Evolutionary conservation across 2,329 filamentous ascomycete genomes (phyloP).

Genomic region (Torrubiella hemipterigena): DNA sequence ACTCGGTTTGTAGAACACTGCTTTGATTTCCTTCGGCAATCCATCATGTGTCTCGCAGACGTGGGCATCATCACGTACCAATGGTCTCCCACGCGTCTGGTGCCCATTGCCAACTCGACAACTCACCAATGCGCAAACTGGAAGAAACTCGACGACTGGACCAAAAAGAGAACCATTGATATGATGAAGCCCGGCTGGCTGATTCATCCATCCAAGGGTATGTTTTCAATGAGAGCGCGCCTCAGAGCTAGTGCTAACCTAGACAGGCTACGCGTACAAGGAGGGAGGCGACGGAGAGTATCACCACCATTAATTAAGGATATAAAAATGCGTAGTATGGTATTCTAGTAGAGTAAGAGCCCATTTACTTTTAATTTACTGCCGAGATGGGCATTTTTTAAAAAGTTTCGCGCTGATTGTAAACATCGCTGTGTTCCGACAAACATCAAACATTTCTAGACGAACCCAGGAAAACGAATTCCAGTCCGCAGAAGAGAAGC

Average conservation of each 20-base stretch:
- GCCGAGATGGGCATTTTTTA: not conserved
- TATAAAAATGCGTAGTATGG: too few relatives aligned
- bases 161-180: conserved; percentile 4
- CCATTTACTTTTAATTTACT: not conserved
- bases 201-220: conserved; percentile 1
- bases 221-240: not conserved
- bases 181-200: conserved; percentile 6
- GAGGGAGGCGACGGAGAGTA: too few relatives aligned
- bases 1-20: conserved; percentile 1
- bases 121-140: conserved; percentile 7
- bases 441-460: too few relatives aligned
- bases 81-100: conserved; percentile 4
- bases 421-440: too few relatives aligned
- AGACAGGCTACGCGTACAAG: conserved; percentile 2
- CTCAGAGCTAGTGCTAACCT: not conserved
- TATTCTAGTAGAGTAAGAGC: too few relatives aligned
- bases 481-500: too few relatives aligned
- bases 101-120: conserved; percentile 6
- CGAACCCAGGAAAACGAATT: too few relatives aligned
- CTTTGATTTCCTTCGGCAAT: conserved; percentile 5
- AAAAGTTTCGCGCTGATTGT: too few relatives aligned
- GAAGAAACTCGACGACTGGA: conserved; percentile 6
- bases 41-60: conserved; percentile 4
- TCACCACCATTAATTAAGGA: conserved; percentile 3
- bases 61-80: conserved; percentile 6